Conservation (phyloP, 345 rosid genomes). For the Mallotus nudiflorus region DNA sequence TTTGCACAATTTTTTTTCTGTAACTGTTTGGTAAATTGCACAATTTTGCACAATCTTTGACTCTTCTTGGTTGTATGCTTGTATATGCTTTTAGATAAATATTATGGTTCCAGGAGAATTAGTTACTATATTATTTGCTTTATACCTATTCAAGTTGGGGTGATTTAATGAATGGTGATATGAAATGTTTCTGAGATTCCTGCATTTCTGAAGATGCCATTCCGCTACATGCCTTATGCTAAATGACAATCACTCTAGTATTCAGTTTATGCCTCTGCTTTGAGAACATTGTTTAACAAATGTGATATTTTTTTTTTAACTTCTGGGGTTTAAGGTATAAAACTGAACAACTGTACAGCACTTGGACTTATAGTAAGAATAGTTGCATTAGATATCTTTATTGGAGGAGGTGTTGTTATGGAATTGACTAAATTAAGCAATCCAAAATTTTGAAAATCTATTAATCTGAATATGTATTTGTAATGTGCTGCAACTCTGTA, state of each 20-base stretch:
- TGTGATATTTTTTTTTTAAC: not conserved
- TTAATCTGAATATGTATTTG: constrained; percentile 49
- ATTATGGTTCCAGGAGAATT: not conserved
- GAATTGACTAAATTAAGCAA: constrained; percentile 2
- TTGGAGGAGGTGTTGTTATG: not conserved
- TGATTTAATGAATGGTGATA: not conserved
- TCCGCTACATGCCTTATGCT: not conserved
- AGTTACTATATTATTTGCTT: not conserved
- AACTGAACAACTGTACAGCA: not conserved
- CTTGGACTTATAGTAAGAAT: not conserved
- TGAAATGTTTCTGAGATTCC: not conserved
- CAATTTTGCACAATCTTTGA: no score
- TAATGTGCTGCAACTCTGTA: constrained; percentile 61
- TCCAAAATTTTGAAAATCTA: constrained; percentile 10
- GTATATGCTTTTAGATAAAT: no score
- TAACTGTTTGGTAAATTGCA: not conserved
- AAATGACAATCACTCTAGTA: not conserved
- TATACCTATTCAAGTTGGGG: not conserved
- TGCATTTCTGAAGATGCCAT: not conserved
- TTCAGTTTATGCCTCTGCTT: not conserved
- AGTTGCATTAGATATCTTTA: not conserved
- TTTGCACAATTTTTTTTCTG: not conserved
- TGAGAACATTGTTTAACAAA: not conserved
- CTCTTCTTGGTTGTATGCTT: no score
- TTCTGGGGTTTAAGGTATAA: not conserved